Conservation (phyloP, 371 early-diverging fungal genomes). For the Blakeslea trispora region DNA sequence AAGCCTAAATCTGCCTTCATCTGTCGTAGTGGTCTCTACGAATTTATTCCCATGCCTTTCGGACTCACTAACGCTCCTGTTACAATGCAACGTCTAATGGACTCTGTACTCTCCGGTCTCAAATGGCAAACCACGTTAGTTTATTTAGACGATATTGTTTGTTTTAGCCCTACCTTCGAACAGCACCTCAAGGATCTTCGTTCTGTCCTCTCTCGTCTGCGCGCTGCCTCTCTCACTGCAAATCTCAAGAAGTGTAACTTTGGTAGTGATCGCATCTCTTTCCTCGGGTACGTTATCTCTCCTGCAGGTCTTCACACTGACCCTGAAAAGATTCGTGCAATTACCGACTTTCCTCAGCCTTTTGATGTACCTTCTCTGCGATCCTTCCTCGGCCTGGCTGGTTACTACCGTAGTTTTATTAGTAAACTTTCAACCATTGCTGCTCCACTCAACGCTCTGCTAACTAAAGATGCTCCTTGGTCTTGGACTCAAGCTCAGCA, state of each 20-base stretch:
- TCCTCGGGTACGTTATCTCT: constrained; percentile 4
- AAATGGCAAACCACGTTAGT: constrained; percentile 5
- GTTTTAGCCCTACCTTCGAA: constrained; percentile 4
- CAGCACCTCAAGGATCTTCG: constrained; percentile 7
- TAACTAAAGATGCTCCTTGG: constrained; percentile 8
- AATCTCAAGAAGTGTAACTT: constrained; percentile 48
- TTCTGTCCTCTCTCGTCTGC: constrained; percentile 27
- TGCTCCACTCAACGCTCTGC: constrained; percentile 6
- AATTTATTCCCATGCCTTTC: too few species aligned
- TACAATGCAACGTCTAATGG: constrained; percentile 38
- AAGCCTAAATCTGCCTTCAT: constrained; percentile 32
- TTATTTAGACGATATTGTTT: constrained; percentile 11
- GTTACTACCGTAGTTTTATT: constrained; percentile 1
- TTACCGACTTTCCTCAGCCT: background rate
- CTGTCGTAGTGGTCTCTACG: background rate
- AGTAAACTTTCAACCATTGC: constrained; percentile 2
- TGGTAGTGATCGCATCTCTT: constrained; percentile 14
- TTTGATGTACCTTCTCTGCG: background rate
- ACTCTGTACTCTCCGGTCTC: constrained; percentile 33
- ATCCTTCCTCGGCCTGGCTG: constrained; percentile 1
- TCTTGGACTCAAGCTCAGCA: constrained; percentile 1
- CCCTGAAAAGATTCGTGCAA: background rate
- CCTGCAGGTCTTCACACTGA: background rate
- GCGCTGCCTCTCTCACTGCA: constrained; percentile 21
- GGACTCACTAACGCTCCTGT: constrained; percentile 7